These are phyloP conservation scores for Jamesozyma spencerorum DNA, from an alignment of 805 yeast genomes.

Conservation along the genomic window DNA sequence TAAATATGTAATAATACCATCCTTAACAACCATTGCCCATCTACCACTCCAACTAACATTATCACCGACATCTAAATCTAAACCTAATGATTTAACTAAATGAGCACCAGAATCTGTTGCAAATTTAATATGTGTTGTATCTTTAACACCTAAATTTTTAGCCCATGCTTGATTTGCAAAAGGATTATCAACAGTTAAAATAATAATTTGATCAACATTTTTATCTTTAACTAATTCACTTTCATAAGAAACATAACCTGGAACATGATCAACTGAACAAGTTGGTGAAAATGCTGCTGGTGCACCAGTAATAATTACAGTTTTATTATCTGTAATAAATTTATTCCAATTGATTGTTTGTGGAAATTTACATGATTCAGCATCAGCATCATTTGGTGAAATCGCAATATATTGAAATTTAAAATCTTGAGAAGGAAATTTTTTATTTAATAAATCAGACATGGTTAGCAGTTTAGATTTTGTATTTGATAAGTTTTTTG, in stretches of 20 bases:
- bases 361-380: conserved; percentile 25
- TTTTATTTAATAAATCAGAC: conserved; percentile 43
- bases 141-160: conserved; percentile 30
- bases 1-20: conserved; percentile 44
- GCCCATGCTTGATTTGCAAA: conserved; percentile 68
- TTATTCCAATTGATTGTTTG: conserved; percentile 20
- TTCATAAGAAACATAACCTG: conserved; percentile 48
- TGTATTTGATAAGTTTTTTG: neutral
- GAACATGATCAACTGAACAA: conserved; percentile 63
- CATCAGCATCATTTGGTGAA: conserved; percentile 20
- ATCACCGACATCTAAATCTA: conserved; percentile 43
- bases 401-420: conserved; percentile 28
- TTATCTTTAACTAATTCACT: conserved; percentile 42
- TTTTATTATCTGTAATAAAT: conserved; percentile 34
- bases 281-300: conserved; percentile 89
- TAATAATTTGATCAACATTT: conserved; percentile 55
- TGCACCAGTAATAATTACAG: conserved; percentile 61
- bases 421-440: conserved; percentile 18
- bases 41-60: conserved; percentile 55
- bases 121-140: conserved; percentile 39
- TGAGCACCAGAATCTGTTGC: conserved; percentile 58
- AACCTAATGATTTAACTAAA: conserved; percentile 53
- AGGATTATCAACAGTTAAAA: conserved; percentile 61
- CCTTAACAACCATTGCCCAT: conserved; percentile 61
- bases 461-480: neutral